Conservation (phyloP, 805 yeast genomes). For the Komagataella phaffii region DNA sequence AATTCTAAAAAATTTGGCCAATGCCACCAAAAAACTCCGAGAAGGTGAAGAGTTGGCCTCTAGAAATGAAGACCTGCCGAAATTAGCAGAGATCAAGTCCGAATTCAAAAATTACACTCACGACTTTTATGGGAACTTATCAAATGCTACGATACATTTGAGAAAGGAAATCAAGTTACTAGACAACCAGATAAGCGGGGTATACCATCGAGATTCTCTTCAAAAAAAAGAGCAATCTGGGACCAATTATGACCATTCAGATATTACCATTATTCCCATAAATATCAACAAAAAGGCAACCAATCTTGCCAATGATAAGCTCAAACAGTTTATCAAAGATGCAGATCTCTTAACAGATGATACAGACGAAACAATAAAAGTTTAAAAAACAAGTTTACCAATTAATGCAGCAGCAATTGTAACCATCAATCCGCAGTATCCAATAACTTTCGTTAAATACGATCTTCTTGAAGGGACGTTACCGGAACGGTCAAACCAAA, state of each 20-base stretch:
- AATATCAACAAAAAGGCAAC: slow-evolving; percentile 60
- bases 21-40: slow-evolving; percentile 27
- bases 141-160: slow-evolving; percentile 42
- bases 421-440: background rate
- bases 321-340: slow-evolving; percentile 13
- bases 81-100: slow-evolving; percentile 16
- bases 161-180: slow-evolving; percentile 54
- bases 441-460: background rate
- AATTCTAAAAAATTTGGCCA: slow-evolving; percentile 33
- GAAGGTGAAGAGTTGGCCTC: slow-evolving; percentile 10
- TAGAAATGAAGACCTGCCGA: slow-evolving; percentile 7
- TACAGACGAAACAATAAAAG: slow-evolving; percentile 6
- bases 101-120: slow-evolving; percentile 30
- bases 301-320: slow-evolving; percentile 45
- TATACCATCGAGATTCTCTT: slow-evolving; percentile 24
- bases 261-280: slow-evolving; percentile 51
- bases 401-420: background rate
- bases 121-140: slow-evolving; percentile 38
- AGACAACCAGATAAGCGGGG: slow-evolving; percentile 44
- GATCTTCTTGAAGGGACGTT: background rate
- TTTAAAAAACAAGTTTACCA: background rate
- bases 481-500: background rate
- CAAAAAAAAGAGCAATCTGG: background rate
- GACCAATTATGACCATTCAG: slow-evolving; percentile 7
- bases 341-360: slow-evolving; percentile 8